A percentile compares a stretch with the other conserved stretches of the same genome.
Evolutionary conservation across 495 filamentous ascomycete genomes (phyloP).

Genomic region (Lophiotrema nucula): DNA sequence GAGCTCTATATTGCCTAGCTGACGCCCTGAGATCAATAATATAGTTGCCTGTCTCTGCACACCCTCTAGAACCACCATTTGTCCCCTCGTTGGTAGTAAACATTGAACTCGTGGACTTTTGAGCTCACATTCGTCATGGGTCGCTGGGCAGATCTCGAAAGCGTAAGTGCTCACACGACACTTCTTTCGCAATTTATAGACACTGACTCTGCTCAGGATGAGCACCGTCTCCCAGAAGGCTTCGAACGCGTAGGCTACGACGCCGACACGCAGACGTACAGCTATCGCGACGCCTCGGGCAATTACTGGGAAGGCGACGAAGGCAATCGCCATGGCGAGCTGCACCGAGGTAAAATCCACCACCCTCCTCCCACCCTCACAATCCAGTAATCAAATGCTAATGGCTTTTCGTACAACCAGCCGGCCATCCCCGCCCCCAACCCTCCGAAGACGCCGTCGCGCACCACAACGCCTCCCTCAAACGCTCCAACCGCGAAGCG

Average conservation of each 20-base stretch:
- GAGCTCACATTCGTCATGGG: slow-evolving; percentile 27
- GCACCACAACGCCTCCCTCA: slow-evolving; percentile 6
- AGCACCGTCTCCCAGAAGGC: slow-evolving; percentile 53
- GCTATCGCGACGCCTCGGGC: slow-evolving; percentile 45
- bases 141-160: slow-evolving; percentile 29
- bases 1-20: too few relatives aligned
- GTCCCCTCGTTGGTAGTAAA: too few relatives aligned
- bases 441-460: background rate
- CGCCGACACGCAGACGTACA: slow-evolving; percentile 52
- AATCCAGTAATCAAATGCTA: too few relatives aligned
- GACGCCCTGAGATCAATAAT: too few relatives aligned
- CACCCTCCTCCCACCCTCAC: background rate
- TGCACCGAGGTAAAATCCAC: slow-evolving; percentile 31
- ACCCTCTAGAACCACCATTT: too few relatives aligned
- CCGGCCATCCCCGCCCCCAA: slow-evolving; percentile 9
- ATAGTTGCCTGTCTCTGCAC: too few relatives aligned
- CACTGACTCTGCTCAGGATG: slow-evolving; percentile 43
- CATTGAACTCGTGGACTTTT: too few relatives aligned
- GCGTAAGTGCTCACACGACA: slow-evolving; percentile 9
- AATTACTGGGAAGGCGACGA: slow-evolving; percentile 46
- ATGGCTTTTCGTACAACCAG: too few relatives aligned
- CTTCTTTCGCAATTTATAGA: background rate
- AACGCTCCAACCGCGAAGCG: slow-evolving; percentile 21
- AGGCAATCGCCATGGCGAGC: slow-evolving; percentile 47
- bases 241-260: slow-evolving; percentile 56